Percentiles rank a stretch among this genome's conserved stretches.
Conservation (phyloP, 1,284 basidiomycete genomes). For the Boletus semigastroideus region DNA sequence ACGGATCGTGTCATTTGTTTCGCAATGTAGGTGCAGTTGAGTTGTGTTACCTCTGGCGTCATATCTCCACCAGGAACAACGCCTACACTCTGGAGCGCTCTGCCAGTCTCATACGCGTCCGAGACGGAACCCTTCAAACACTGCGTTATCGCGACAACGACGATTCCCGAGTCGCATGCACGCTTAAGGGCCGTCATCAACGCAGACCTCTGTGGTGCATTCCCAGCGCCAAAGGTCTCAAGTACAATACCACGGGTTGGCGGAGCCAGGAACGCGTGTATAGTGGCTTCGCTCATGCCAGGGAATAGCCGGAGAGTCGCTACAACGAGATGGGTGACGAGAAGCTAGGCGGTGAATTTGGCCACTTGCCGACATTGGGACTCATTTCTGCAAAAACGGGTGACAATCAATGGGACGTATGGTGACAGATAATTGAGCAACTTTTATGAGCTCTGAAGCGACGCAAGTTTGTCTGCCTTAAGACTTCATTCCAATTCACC, state of each 20-base stretch:
- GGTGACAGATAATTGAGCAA: slow-evolving; percentile 26
- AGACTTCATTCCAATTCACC: slow-evolving; percentile 83
- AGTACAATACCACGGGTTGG: slow-evolving; percentile 80
- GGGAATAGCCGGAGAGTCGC: slow-evolving; percentile 84
- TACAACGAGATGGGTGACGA: slow-evolving; percentile 28
- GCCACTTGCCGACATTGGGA: slow-evolving; percentile 66
- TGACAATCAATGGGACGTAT: slow-evolving; percentile 9
- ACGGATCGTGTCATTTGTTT: slow-evolving; percentile 8
- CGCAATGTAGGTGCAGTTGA: slow-evolving; percentile 1
- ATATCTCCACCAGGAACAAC: slow-evolving; percentile 85
- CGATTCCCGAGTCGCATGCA: slow-evolving; percentile 79
- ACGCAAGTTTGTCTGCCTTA: slow-evolving; percentile 73
- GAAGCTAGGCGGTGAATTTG: not conserved
- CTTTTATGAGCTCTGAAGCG: slow-evolving; percentile 83
- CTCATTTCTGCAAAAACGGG: slow-evolving; percentile 58
- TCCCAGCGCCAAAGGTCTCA: slow-evolving; percentile 89
- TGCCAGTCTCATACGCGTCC: slow-evolving; percentile 80
- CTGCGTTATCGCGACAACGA: slow-evolving; percentile 91
- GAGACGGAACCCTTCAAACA: slow-evolving; percentile 83
- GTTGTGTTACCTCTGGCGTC: slow-evolving; percentile 78
- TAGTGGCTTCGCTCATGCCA: slow-evolving; percentile 73
- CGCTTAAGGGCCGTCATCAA: slow-evolving; percentile 70
- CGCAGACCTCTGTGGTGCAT: slow-evolving; percentile 74
- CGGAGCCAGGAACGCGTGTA: slow-evolving; percentile 71
- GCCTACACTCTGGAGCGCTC: slow-evolving; percentile 69